Evolutionary conservation across 306 rosid species (phyloP).

Genomic region (Ziziphus jujuba): DNA sequence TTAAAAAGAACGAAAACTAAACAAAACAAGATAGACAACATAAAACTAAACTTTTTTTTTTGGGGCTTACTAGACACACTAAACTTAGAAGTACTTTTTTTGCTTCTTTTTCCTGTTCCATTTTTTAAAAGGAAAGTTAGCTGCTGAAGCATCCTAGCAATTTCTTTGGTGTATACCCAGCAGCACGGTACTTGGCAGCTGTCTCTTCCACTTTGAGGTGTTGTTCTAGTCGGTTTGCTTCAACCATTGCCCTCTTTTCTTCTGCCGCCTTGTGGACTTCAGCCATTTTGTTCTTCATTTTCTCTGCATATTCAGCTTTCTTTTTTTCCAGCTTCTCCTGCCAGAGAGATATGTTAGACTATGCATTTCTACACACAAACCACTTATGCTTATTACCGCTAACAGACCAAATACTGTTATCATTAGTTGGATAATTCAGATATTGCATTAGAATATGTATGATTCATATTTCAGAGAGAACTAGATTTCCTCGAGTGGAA

Average conservation of each 20-base stretch:
- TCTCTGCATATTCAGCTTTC: constrained; percentile 35
- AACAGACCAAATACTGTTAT: background rate
- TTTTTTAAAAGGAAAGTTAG: background rate
- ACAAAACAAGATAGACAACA: too few species aligned
- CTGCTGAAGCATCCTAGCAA: constrained; percentile 26
- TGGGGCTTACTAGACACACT: background rate
- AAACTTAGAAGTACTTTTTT: background rate
- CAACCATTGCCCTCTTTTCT: constrained; percentile 35
- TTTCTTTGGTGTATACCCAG: constrained; percentile 28
- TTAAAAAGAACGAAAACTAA: background rate
- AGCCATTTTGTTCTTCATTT: constrained; percentile 40
- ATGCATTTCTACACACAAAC: background rate
- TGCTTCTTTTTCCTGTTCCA: background rate
- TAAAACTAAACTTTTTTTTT: background rate
- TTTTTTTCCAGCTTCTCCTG: constrained; percentile 41
- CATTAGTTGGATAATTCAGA: too few species aligned
- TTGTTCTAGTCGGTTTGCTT: constrained; percentile 24
- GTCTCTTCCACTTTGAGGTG: constrained; percentile 26
- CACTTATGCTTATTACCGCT: background rate
- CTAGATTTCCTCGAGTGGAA: too few species aligned
- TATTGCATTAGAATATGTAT: too few species aligned
- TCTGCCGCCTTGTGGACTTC: constrained; percentile 38
- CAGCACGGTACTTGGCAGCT: constrained; percentile 27
- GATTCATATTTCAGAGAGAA: too few species aligned
- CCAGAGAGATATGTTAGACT: background rate